Base-by-base conservation (phyloP, 2,329 filamentous ascomycete species). In the Colletotrichum lindemuthianum region DNA sequence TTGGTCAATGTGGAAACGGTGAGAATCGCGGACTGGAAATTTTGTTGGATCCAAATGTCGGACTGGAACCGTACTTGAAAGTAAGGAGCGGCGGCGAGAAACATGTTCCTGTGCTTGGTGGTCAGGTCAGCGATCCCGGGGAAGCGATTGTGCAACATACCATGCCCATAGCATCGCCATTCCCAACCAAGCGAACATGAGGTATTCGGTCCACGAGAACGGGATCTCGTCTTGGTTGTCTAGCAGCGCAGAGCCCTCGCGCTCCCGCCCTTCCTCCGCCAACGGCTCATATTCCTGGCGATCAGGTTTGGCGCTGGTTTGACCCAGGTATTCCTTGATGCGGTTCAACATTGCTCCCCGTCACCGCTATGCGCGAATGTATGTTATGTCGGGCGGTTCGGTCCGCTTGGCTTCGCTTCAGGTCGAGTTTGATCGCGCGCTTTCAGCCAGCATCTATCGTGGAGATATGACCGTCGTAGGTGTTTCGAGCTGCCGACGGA, bases 111-210 rank as follows among this genome's bases (percentile, higher is more conserved):
- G 69, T 13, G 59, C 47, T 59, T 45, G 67, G 52, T 51, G 33
- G 40, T 41, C 16, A 24, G 48, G 16, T 11, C 8, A 32, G n/a
- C n/a, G 13, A 5, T 15, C n/a, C 2, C 10, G 37, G 13, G 9
- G 34, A 3, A 34, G 13, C 59, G 63, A 16, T 8, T 33, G 6
- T 51, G 52, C 72, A 24, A 4, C 86, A 70, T 86, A 96, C 95
- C 95, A 98, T 59, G 95, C 93, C 95, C 95, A 98, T 48, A 98
- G 84, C 96, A 98, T 98, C 56, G 94, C 92, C 60, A 97, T 84
- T 54, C 96, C 96, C 33, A 98, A 82, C 54, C 97, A 80, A 60
- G 91, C 82, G 77, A 98, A 98, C 73, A 97, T 90, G 70, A 79
- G 81, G 78, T 98, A 99, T 75, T 96, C 92, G 40, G 92, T 73